Evolutionary conservation across 2,329 filamentous ascomycete genomes (phyloP).

Genomic region (Aquanectria penicillioides): DNA sequence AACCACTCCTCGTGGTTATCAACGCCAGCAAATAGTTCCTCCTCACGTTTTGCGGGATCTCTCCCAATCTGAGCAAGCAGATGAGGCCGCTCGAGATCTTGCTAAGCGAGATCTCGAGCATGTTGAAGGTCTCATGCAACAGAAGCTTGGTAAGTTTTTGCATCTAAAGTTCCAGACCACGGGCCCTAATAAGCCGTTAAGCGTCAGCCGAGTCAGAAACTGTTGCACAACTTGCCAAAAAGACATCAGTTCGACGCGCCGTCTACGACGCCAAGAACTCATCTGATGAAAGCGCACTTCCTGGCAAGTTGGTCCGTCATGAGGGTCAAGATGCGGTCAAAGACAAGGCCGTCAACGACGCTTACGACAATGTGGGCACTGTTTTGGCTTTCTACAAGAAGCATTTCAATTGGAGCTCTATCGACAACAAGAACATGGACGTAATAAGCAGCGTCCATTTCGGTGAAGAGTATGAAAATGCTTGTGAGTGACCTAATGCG

Average conservation of each 20-base stretch:
- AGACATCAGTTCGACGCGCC: conserved; percentile 50
- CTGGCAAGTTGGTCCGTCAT: conserved; percentile 53
- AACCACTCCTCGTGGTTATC: conserved; percentile 44
- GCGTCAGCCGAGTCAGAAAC: not conserved
- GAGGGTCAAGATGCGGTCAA: conserved; percentile 53
- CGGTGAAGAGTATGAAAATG: conserved; percentile 60
- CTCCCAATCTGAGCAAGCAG: conserved; percentile 49
- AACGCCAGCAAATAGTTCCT: conserved; percentile 50
- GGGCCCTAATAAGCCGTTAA: not conserved
- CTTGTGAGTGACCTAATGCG: conserved; percentile 49
- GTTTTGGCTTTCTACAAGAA: conserved; percentile 62
- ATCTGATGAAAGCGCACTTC: conserved; percentile 49
- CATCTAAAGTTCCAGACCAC: too few relatives aligned
- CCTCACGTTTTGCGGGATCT: conserved; percentile 51
- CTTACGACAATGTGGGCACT: conserved; percentile 60
- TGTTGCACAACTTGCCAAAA: conserved; percentile 4
- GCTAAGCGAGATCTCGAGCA: conserved; percentile 54
- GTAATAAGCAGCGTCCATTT: conserved; percentile 65
- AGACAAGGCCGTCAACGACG: conserved; percentile 58
- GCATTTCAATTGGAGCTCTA: conserved; percentile 60
- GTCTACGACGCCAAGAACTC: conserved; percentile 56
- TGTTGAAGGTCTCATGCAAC: conserved; percentile 39
- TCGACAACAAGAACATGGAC: conserved; percentile 61
- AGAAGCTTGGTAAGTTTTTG: conserved; percentile 39
- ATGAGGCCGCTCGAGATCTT: conserved; percentile 49